Evolutionary conservation across 176 grass and related monocot species (phyloP).

Genomic region (Oryza rufipogon): DNA sequence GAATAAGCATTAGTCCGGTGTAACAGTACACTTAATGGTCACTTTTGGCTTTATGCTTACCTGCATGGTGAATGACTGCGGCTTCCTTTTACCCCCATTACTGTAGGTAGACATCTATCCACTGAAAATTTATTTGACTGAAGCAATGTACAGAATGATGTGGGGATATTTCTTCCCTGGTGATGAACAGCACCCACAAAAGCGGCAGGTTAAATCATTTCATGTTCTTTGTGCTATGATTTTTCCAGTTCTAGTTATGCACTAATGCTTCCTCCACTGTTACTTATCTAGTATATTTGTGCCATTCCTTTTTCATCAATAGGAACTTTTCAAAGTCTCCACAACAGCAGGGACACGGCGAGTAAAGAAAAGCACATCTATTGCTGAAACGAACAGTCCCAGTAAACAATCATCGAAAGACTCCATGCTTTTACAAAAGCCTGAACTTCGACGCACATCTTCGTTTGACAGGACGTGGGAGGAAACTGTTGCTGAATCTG

Average conservation of each 20-base stretch:
- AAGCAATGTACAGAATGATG: slow-evolving; percentile 98
- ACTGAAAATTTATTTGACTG: slow-evolving; percentile 95
- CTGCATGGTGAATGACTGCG: slow-evolving; percentile 39
- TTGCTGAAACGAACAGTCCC: slow-evolving; percentile 57
- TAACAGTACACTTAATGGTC: neutral
- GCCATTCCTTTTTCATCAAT: slow-evolving; percentile 33
- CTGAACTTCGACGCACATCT: slow-evolving; percentile 83
- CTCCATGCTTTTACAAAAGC: slow-evolving; percentile 47
- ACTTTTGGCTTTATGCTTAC: slow-evolving; percentile 1
- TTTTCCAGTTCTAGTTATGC: slow-evolving; percentile 14
- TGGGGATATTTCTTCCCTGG: slow-evolving; percentile 96
- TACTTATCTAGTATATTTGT: slow-evolving; percentile 26
- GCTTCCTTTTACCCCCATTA: slow-evolving; percentile 40
- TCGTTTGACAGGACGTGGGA: slow-evolving; percentile 93
- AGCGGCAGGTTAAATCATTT: slow-evolving; percentile 73
- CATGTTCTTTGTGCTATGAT: slow-evolving; percentile 24
- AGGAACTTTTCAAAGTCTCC: slow-evolving; percentile 98
- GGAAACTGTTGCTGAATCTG: slow-evolving; percentile 92
- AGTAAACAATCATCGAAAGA: slow-evolving; percentile 58
- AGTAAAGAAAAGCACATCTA: slow-evolving; percentile 71
- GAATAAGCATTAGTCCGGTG: slow-evolving; percentile 26
- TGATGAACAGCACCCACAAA: slow-evolving; percentile 90
- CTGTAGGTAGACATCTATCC: slow-evolving; percentile 97
- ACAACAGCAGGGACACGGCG: slow-evolving; percentile 76
- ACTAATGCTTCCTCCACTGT: slow-evolving; percentile 29